These are phyloP conservation scores for Stagonosporopsis cucurbitacearum DNA, from an alignment of 2,329 filamentous ascomycete species.

Conservation along the genomic window DNA sequence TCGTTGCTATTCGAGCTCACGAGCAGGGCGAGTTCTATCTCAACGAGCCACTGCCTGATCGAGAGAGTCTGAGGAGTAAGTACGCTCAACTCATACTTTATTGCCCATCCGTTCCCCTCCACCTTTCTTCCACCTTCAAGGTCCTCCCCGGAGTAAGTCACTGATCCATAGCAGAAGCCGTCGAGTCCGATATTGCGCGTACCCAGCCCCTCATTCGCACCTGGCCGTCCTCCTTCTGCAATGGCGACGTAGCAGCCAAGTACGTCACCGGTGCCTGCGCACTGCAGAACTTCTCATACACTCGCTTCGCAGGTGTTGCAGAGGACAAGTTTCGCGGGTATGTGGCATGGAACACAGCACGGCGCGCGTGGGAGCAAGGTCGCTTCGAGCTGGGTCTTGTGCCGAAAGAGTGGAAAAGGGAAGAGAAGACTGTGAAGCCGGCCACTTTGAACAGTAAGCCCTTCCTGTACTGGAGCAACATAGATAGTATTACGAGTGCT, in stretches of 20 bases:
- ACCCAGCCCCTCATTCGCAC: background rate
- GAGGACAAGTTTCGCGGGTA: conserved; percentile 7
- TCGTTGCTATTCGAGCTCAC: conserved; percentile 19
- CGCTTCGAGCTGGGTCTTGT: background rate
- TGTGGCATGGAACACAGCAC: conserved; percentile 2
- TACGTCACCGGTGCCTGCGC: background rate
- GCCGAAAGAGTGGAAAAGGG: background rate
- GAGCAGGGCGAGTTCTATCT: conserved; percentile 18
- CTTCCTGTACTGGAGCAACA: background rate
- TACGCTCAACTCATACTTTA: no score
- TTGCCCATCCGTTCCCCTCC: background rate
- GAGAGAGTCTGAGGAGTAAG: conserved; percentile 1
- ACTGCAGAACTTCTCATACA: background rate
- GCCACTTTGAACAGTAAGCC: background rate
- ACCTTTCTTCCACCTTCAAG: background rate
- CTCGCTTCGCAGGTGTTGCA: background rate
- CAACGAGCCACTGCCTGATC: conserved; percentile 2
- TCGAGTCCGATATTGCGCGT: conserved; percentile 4
- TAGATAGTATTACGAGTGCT: background rate
- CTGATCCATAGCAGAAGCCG: background rate
- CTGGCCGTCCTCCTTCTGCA: conserved; percentile 1
- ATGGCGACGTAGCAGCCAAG: background rate
- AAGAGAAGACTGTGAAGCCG: background rate
- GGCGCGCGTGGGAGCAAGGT: background rate
- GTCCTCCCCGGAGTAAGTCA: background rate